These are phyloP conservation scores for Solanum sejunctum DNA, from an alignment of 257 asterid genomes.

Conservation along the genomic window DNA sequence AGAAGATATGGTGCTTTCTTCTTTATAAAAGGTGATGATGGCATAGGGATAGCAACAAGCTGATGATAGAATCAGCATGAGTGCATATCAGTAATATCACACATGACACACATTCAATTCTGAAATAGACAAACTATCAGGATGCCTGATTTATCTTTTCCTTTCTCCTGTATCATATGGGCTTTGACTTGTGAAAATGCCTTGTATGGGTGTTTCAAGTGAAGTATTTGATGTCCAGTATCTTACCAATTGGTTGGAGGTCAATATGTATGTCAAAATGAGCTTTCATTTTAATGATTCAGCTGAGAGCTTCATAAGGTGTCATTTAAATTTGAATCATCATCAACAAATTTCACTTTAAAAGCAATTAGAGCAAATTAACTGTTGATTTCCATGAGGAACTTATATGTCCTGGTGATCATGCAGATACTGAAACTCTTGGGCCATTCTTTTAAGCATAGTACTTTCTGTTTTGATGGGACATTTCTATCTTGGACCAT, in stretches of 20 bases:
- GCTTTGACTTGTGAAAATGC: background rate
- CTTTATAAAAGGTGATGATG: background rate
- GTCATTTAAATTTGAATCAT: background rate
- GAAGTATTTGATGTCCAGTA: background rate
- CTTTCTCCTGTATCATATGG: background rate
- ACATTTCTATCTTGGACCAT: background rate
- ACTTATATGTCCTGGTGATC: background rate
- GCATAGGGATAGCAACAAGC: background rate
- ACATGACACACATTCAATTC: background rate
- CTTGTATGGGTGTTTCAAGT: background rate
- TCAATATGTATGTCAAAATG: background rate
- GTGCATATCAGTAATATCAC: background rate
- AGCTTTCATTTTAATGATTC: background rate
- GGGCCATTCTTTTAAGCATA: background rate
- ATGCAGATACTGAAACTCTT: background rate
- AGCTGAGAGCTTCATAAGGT: background rate
- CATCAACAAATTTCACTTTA: background rate
- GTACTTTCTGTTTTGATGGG: background rate
- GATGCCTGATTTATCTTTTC: background rate
- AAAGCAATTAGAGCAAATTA: background rate
- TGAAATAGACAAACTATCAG: background rate
- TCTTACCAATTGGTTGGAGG: background rate
- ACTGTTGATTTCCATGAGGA: background rate
- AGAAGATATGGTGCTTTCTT: background rate
- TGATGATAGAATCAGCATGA: background rate